Evolutionary conservation across 768 basidiomycete species (phyloP).

Genomic region (Clavulina sp.): DNA sequence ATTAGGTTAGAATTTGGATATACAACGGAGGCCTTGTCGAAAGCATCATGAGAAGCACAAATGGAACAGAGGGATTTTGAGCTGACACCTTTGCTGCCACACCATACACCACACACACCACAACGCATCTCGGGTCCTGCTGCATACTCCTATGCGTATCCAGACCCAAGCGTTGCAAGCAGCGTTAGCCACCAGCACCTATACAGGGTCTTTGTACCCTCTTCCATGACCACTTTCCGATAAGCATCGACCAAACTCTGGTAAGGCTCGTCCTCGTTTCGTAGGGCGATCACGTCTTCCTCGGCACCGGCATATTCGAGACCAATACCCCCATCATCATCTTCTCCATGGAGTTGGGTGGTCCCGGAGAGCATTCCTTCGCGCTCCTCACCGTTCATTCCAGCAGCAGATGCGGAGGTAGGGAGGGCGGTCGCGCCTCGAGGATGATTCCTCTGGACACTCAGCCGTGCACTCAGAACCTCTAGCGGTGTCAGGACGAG

Average conservation of each 20-base stretch:
- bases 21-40: no score
- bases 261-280: slow-evolving; percentile 68
- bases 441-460: slow-evolving; percentile 65
- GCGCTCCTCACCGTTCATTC: slow-evolving; percentile 62
- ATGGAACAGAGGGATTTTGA: no score
- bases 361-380: no score
- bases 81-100: no score
- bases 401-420: slow-evolving; percentile 23
- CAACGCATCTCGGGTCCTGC: no score
- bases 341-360: slow-evolving; percentile 16
- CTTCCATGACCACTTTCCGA: slow-evolving; percentile 61
- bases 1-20: no score
- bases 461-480: slow-evolving; percentile 59
- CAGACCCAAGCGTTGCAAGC: slow-evolving; percentile 10
- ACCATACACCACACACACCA: no score
- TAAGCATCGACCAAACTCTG: slow-evolving; percentile 54
- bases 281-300: slow-evolving; percentile 72
- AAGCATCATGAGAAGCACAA: no score
- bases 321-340: slow-evolving; percentile 23
- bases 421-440: slow-evolving; percentile 58
- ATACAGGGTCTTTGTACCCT: slow-evolving; percentile 55
- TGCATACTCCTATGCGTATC: no score
- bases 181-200: slow-evolving; percentile 65
- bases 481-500: slow-evolving; percentile 54
- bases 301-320: slow-evolving; percentile 48